Evolutionary conservation across 257 asterid species (phyloP).

Genomic region (Fraxinus cuspidata): DNA sequence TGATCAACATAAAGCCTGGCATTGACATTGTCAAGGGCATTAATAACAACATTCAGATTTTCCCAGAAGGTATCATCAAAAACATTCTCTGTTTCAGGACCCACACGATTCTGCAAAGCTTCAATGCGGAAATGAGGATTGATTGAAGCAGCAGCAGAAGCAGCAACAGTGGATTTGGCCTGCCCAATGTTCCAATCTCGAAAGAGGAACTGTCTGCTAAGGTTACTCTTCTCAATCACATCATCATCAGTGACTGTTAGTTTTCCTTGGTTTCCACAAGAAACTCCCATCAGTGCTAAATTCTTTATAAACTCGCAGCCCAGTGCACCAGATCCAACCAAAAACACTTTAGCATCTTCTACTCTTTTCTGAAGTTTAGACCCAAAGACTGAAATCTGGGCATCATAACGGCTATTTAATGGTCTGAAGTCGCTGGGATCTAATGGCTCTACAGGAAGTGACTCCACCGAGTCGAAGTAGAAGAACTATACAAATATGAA

Average conservation of each 20-base stretch:
- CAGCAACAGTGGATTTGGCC: constrained; percentile 94
- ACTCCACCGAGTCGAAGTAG: constrained; percentile 87
- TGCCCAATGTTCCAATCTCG: constrained; percentile 97
- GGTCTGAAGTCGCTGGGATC: constrained; percentile 74
- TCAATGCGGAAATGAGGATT: constrained; percentile 64
- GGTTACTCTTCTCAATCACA: constrained; percentile 94
- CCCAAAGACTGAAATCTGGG: constrained; percentile 92
- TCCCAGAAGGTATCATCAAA: constrained; percentile 90
- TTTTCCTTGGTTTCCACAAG: constrained; percentile 76
- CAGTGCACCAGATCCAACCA: constrained; percentile 95
- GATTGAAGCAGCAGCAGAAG: constrained; percentile 72
- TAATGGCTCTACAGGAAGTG: constrained; percentile 77
- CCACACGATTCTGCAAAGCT: constrained; percentile 93
- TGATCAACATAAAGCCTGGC: constrained; percentile 96
- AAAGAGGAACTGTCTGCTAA: constrained; percentile 90
- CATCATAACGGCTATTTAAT: constrained; percentile 86
- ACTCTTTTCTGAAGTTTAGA: constrained; percentile 78
- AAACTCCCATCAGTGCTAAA: constrained; percentile 90
- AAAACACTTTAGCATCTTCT: constrained; percentile 74
- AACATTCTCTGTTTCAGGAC: constrained; percentile 83
- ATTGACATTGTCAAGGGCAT: constrained; percentile 92
- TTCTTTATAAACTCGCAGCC: constrained; percentile 94
- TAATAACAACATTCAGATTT: constrained; percentile 68
- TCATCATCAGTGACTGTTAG: constrained; percentile 87
- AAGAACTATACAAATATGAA: constrained; percentile 61